Percentiles rank a stretch among this genome's conserved stretches.
Conservation (phyloP, 116 monocot genomes). For the Thalassia testudinum region DNA sequence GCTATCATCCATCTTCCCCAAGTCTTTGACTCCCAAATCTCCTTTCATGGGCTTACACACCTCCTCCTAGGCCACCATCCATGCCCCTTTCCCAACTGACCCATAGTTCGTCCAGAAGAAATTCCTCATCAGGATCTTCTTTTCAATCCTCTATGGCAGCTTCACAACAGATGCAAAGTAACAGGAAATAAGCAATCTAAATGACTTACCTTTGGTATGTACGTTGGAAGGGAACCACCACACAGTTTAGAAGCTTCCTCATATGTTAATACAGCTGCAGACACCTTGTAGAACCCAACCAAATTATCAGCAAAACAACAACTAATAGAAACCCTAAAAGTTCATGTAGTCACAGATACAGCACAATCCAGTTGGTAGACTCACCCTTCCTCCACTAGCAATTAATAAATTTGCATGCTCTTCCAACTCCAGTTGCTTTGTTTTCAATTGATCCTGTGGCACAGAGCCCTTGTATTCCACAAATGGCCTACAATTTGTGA, state of each 20-base stretch:
- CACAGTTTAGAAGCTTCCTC: conserved; percentile 52
- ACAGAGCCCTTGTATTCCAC: conserved; percentile 69
- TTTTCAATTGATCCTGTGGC: conserved; percentile 31
- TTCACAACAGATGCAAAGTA: too few species aligned
- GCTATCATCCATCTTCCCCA: too few species aligned
- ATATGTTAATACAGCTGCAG: conserved; percentile 43
- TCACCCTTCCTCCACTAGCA: conserved; percentile 40
- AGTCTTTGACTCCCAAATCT: too few species aligned
- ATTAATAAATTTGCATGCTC: conserved; percentile 43
- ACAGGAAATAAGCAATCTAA: background rate
- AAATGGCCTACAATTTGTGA: conserved; percentile 37
- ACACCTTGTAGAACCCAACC: conserved; percentile 19
- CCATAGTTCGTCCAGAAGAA: too few species aligned
- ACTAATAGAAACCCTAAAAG: too few species aligned
- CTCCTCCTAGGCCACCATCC: too few species aligned
- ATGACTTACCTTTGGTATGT: conserved; percentile 40
- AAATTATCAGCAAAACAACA: background rate
- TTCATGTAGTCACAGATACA: too few species aligned
- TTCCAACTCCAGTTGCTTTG: conserved; percentile 50
- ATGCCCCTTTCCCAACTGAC: too few species aligned
- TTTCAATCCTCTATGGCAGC: too few species aligned
- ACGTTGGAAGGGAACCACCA: conserved; percentile 50
- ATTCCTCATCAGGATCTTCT: too few species aligned
- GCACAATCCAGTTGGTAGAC: too few species aligned
- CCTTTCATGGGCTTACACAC: too few species aligned